Base-by-base conservation (phyloP, 208 protist genomes). In the Trichomonas vaginalis region DNA sequence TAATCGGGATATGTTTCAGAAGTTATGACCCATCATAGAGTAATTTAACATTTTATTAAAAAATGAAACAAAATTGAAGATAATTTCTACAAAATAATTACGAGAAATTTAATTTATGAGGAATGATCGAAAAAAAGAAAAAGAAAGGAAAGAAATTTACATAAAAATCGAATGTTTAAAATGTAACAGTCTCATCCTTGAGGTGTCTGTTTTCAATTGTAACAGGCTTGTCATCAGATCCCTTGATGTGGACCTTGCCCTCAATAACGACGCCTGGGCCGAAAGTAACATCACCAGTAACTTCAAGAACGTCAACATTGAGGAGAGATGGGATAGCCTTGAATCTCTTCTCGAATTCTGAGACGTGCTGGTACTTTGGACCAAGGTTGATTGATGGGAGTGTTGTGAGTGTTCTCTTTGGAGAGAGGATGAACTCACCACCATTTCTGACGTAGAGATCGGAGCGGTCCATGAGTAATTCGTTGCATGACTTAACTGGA, bases 401-500 rank as follows among this genome's bases (percentile, higher is more conserved):
- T 23, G 27, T 39, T 10, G 0, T 39, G 45, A 45, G 15, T 56
- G n/a, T 40, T 51, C 86, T 48, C 0, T 92, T 40, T 56, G 86
- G 40, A 45, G 42, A 48, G 15, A 92, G 12, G 1, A 92, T n/a
- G 45, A 92, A 92, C 35, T 92, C 86, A 32, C n/a, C 40, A 48
- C 86, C 86, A 15, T n/a, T 51, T 92, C 45, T 51, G 14, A 14
- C 45, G 56, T 97, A 97, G 23, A 96, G 95, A 88, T 97, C 96
- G 4, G 96, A 96, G 49, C 95, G 95, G 21, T 96, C 80, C n/a
- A 98, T 96, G 82, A 99, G 97, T 10, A 99, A 97, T 97, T 99
- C 99, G 95, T 96, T 97, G 80, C 98, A 96, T 40, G 96, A 96
- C 97, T 99, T 99, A 23, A 99, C 99, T 10, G 99, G 99, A 9